Conservation (phyloP, 345 rosid species). For the Pistacia atlantica region DNA sequence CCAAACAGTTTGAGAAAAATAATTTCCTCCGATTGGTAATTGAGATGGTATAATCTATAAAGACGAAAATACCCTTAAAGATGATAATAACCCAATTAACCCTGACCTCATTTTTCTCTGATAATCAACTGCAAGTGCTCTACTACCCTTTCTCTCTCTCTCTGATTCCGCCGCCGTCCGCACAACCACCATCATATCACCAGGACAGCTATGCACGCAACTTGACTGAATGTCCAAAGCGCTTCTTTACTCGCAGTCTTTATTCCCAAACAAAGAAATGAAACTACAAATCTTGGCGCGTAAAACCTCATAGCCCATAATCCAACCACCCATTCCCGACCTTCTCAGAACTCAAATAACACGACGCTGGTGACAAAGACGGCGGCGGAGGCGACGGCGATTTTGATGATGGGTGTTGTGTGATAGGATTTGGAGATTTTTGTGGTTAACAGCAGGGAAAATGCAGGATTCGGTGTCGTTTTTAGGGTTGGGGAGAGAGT, state of each 20-base stretch:
- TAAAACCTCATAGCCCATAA: constrained; percentile 25
- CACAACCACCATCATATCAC: constrained; percentile 49
- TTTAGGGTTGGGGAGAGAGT: constrained; percentile 22
- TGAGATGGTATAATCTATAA: no score
- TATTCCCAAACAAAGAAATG: constrained; percentile 8
- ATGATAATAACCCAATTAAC: neutral
- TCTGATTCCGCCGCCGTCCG: constrained; percentile 22
- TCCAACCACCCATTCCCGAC: constrained; percentile 28
- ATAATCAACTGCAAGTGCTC: constrained; percentile 28
- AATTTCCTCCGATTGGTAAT: no score
- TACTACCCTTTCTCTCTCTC: constrained; percentile 14
- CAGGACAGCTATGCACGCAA: constrained; percentile 26
- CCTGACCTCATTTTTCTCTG: constrained; percentile 53
- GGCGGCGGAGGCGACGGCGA: neutral
- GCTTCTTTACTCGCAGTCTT: neutral
- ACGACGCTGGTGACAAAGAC: neutral
- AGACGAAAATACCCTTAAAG: neutral
- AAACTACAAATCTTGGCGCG: constrained; percentile 29
- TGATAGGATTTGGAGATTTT: constrained; percentile 43
- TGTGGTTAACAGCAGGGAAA: constrained; percentile 54
- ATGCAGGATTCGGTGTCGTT: constrained; percentile 24
- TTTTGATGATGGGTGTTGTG: constrained; percentile 8
- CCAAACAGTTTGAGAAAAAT: no score
- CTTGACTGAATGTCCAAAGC: constrained; percentile 25
- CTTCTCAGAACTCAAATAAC: neutral